A percentile compares a stretch with the other conserved stretches of the same genome.
phyloP scores from a whole-genome alignment of 2,329 filamentous ascomycete genomes.

The Talaromyces verruculosus region DNA sequence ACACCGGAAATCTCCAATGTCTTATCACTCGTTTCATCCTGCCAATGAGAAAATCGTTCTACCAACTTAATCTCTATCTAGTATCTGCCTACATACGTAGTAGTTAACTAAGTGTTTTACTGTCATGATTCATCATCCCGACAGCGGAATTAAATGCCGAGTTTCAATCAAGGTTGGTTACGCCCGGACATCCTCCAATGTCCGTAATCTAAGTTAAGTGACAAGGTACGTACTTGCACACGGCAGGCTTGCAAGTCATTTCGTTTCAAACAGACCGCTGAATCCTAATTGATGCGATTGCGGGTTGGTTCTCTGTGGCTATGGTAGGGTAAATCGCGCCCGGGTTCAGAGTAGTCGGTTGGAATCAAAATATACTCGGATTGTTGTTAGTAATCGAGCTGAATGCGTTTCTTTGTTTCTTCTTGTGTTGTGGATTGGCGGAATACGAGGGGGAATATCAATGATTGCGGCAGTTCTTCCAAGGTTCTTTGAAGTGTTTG shows the following conservation, averaged over 20 bases:
- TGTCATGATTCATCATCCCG: conserved; percentile 1
- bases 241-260: neutral
- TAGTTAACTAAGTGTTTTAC: neutral
- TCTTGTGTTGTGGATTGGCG: neutral
- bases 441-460: neutral
- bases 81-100: neutral
- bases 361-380: neutral
- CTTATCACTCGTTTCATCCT: neutral
- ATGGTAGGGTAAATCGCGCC: neutral
- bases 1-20: neutral
- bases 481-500: neutral
- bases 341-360: neutral
- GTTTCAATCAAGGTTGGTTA: neutral
- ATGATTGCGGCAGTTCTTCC: conserved; percentile 10
- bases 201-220: neutral
- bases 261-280: neutral
- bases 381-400: neutral
- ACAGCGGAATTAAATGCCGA: conserved; percentile 8
- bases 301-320: conserved; percentile 1
- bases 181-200: neutral
- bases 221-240: neutral
- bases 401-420: neutral
- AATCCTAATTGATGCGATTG: conserved; percentile 1
- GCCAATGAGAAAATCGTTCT: neutral
- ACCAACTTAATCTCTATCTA: neutral